A percentile compares a stretch with the other conserved stretches of the same genome.
phyloP scores from a whole-genome alignment of 169 alveolate species.

The Cryptosporidium ubiquitum region DNA sequence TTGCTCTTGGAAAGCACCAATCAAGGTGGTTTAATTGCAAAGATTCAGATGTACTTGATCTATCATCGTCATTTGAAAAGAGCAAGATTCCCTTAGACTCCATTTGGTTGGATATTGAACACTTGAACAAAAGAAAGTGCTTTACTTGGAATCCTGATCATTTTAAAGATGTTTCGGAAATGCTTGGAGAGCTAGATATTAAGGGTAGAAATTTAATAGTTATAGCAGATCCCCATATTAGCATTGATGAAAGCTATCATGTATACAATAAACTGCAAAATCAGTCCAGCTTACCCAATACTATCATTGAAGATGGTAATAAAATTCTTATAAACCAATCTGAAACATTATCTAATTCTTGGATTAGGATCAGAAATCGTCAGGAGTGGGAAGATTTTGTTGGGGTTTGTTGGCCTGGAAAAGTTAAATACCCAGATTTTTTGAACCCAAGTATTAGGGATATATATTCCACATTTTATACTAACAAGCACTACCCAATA shows the following conservation, averaged over 20 bases:
- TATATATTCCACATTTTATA: conserved; percentile 48
- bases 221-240: conserved; percentile 91
- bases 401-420: conserved; percentile 79
- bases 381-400: conserved; percentile 72
- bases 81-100: conserved; percentile 87
- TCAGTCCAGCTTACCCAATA: neutral
- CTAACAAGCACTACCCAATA: conserved; percentile 34
- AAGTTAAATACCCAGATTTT: conserved; percentile 76
- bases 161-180: conserved; percentile 81
- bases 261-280: conserved; percentile 72
- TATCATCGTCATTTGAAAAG: conserved; percentile 75
- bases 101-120: conserved; percentile 93
- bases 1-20: conserved; percentile 90
- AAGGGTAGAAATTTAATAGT: conserved; percentile 83
- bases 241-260: conserved; percentile 79
- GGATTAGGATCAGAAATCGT: conserved; percentile 26
- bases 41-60: conserved; percentile 3
- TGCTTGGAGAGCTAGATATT: conserved; percentile 78
- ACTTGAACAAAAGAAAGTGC: conserved; percentile 86
- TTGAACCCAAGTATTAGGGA: conserved; percentile 49
- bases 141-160: conserved; percentile 85
- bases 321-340: neutral
- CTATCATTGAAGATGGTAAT: neutral
- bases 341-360: conserved; percentile 8
- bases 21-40: conserved; percentile 87